Conservation (phyloP, 805 yeast species). For the Saccharomycopsis sp. region DNA sequence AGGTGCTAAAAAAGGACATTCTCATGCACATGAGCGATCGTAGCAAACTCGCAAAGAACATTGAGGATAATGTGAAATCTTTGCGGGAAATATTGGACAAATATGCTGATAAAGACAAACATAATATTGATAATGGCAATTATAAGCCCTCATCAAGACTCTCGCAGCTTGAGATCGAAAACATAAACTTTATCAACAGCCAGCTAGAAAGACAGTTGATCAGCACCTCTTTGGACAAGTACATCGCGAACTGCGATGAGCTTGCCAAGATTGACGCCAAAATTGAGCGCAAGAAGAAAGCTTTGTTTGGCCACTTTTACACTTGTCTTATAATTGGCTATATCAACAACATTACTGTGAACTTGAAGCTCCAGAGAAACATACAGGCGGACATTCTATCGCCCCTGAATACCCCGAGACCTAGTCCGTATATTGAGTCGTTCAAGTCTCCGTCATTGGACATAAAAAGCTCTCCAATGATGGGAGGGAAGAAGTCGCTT, state of each 20-base stretch:
- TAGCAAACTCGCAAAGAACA: not conserved
- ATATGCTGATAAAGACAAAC: slow-evolving; percentile 5
- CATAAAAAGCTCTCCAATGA: not conserved
- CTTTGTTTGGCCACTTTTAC: slow-evolving; percentile 17
- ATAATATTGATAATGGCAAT: not conserved
- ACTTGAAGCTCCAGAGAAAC: slow-evolving; percentile 20
- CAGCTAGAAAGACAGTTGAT: slow-evolving; percentile 19
- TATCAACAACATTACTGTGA: slow-evolving; percentile 19
- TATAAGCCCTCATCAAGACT: slow-evolving; percentile 13
- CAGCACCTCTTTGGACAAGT: slow-evolving; percentile 11
- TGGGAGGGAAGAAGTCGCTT: not conserved
- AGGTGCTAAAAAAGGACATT: slow-evolving; percentile 12
- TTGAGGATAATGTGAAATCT: slow-evolving; percentile 7
- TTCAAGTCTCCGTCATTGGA: slow-evolving; percentile 10
- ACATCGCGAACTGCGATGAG: slow-evolving; percentile 3
- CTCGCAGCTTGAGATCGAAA: slow-evolving; percentile 17
- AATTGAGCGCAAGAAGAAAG: slow-evolving; percentile 11
- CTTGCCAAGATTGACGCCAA: slow-evolving; percentile 5
- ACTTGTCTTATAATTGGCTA: slow-evolving; percentile 20
- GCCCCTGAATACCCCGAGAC: slow-evolving; percentile 11
- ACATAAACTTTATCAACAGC: slow-evolving; percentile 12
- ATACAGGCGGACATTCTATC: slow-evolving; percentile 9
- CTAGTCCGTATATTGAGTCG: slow-evolving; percentile 6
- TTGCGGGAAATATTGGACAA: slow-evolving; percentile 14
- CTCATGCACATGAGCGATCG: slow-evolving; percentile 2